Evolutionary conservation across 1,139 yeast species (phyloP).

Genomic region (Yamadazyma pseudoaaseri): DNA sequence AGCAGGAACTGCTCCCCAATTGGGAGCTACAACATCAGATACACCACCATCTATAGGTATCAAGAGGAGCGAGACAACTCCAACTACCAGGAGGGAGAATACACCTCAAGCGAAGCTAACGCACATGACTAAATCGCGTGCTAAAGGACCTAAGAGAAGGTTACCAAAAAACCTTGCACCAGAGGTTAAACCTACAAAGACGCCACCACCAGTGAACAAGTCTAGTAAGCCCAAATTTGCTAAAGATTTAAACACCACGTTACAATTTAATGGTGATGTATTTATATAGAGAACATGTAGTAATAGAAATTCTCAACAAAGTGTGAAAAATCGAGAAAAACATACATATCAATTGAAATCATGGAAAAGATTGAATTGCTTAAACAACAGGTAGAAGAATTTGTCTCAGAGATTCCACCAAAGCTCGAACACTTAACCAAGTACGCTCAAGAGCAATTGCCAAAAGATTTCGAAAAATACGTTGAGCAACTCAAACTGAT

Average conservation of each 20-base stretch:
- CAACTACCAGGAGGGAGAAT: conserved; percentile 8
- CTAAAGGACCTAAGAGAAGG: conserved; percentile 76
- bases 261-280: conserved; percentile 35
- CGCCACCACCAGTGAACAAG: conserved; percentile 32
- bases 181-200: conserved; percentile 10
- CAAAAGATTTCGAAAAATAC: conserved; percentile 12
- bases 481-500: conserved; percentile 11
- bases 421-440: conserved; percentile 10
- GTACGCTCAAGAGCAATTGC: conserved; percentile 9
- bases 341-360: neutral
- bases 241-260: conserved; percentile 26
- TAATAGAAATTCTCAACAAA: neutral
- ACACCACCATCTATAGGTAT: neutral
- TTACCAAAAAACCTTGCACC: conserved; percentile 44
- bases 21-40: conserved; percentile 2
- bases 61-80: conserved; percentile 7
- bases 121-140: conserved; percentile 61
- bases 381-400: conserved; percentile 9
- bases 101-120: conserved; percentile 29
- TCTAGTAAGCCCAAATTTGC: conserved; percentile 25
- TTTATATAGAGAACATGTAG: conserved; percentile 17
- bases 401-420: conserved; percentile 12
- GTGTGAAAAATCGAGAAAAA: neutral
- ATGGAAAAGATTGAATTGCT: conserved; percentile 1
- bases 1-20: conserved; percentile 13